Base-by-base conservation (phyloP, 2,329 filamentous ascomycete species). In the Echinosphaeria canescens region DNA sequence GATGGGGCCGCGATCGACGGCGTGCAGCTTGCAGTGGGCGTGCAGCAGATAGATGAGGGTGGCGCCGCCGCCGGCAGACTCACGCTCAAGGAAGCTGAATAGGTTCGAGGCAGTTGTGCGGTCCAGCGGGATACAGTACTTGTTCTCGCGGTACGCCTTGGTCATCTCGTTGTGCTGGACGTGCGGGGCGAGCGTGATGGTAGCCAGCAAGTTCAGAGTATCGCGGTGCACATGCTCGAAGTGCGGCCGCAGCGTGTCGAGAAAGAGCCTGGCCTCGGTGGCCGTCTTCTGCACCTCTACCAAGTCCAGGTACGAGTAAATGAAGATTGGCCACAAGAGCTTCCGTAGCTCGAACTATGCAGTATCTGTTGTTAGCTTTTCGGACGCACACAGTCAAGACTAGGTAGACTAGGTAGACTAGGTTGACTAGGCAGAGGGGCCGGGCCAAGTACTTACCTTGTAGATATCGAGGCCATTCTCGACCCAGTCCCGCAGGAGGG, bases 381-480 rank as follows among this genome's bases (percentile, higher is more conserved):
- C 19, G 46, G 35, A n/a, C n/a, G n/a, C n/a, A n/a, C n/a, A n/a
- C n/a, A n/a, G n/a, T n/a, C n/a, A n/a, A n/a, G n/a, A n/a, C n/a
- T n/a, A n/a, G n/a, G n/a, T n/a, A n/a, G n/a, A n/a, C n/a, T n/a
- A n/a, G n/a, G n/a, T n/a, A n/a, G n/a, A n/a, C n/a, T 20, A 13
- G 9, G 13, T 13, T 5, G 16, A 13, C 10, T 10, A 5, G 10
- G 15, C 5, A 4, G 13, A 24, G n/a, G 16, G 20, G 22, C 40
- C 17, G 22, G 19, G 5, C 12, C 1, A 25, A 17, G 13, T 9
- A 32, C 50, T 38, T 47, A 75, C 78, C 58, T 92, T 92, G 62
- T 95, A 95, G 15, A 95, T 63, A 35, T 95, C 85, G 14, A 98
- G 59, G 31, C 80, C 84, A 37, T 85, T 82, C 36, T 93, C 82